These are phyloP conservation scores for Salvia splendens DNA, from an alignment of 257 asterid genomes.

Conservation along the genomic window DNA sequence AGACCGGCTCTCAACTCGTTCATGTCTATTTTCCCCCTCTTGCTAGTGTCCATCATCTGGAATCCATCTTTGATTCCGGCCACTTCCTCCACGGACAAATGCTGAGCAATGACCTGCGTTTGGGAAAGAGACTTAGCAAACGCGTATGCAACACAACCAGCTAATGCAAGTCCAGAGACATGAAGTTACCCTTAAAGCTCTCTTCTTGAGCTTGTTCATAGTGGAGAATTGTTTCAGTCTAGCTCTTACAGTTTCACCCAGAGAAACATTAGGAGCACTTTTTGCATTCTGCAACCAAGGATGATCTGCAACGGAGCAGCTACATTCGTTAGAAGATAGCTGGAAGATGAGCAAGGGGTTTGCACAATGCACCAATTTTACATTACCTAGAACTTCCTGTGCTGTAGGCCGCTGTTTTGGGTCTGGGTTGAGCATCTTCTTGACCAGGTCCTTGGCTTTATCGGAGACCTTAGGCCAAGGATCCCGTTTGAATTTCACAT, in stretches of 20 bases:
- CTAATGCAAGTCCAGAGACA: not conserved
- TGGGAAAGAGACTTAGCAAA: constrained; percentile 20
- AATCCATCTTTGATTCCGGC: constrained; percentile 66
- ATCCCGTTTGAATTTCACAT: constrained; percentile 61
- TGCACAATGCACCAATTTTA: not conserved
- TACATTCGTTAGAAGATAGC: constrained; percentile 17
- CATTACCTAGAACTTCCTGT: constrained; percentile 62
- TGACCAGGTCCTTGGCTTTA: constrained; percentile 65
- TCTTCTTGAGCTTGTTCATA: constrained; percentile 69
- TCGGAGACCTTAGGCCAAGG: constrained; percentile 81
- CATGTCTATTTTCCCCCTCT: constrained; percentile 59
- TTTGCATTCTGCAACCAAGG: constrained; percentile 67
- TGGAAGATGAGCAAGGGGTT: not conserved
- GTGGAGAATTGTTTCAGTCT: constrained; percentile 64
- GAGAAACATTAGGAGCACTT: constrained; percentile 60
- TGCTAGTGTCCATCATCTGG: constrained; percentile 55
- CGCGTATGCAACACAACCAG: not conserved
- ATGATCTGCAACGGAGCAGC: constrained; percentile 45
- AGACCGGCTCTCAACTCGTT: constrained; percentile 61
- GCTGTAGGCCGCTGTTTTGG: constrained; percentile 59
- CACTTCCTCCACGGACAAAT: constrained; percentile 62
- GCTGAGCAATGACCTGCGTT: constrained; percentile 62
- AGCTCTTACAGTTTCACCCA: constrained; percentile 62
- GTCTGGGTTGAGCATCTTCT: constrained; percentile 68
- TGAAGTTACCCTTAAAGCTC: constrained; percentile 52